Percentiles rank a stretch among this genome's conserved stretches.
Evolutionary conservation across 176 grass and related monocot species (phyloP).

Genomic region (Triticum timopheevii): DNA sequence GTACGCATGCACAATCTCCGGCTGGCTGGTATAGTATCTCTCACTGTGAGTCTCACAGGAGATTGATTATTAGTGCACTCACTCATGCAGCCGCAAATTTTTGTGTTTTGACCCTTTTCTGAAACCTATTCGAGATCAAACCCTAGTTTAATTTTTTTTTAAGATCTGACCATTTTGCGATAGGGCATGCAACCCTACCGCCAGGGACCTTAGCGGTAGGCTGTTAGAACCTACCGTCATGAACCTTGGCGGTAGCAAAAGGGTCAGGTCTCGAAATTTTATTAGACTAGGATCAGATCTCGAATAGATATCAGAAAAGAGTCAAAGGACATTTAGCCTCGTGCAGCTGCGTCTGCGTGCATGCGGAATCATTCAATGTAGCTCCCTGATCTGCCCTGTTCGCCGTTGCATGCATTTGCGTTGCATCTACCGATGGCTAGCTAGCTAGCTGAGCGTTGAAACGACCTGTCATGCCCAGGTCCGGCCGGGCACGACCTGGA

Average conservation of each 20-base stretch:
- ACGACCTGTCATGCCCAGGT: background rate
- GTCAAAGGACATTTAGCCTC: background rate
- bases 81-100: background rate
- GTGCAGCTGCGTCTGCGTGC: background rate
- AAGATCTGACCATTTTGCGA: no score
- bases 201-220: no score
- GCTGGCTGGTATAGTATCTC: background rate
- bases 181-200: no score
- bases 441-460: background rate
- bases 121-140: no score
- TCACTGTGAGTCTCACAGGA: background rate
- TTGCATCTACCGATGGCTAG: background rate
- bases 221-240: no score
- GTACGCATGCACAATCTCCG: background rate
- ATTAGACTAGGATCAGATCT: no score
- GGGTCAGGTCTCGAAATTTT: no score
- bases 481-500: background rate
- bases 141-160: no score
- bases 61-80: background rate
- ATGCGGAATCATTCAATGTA: background rate
- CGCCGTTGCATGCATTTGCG: background rate
- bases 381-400: background rate
- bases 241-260: no score
- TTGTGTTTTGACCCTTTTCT: no score
- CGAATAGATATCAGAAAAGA: no score